Evolutionary conservation across 441 rosid species (phyloP), one percentile per base, ranked within the genome.

Genomic region (Pelargonium australe): DNA sequence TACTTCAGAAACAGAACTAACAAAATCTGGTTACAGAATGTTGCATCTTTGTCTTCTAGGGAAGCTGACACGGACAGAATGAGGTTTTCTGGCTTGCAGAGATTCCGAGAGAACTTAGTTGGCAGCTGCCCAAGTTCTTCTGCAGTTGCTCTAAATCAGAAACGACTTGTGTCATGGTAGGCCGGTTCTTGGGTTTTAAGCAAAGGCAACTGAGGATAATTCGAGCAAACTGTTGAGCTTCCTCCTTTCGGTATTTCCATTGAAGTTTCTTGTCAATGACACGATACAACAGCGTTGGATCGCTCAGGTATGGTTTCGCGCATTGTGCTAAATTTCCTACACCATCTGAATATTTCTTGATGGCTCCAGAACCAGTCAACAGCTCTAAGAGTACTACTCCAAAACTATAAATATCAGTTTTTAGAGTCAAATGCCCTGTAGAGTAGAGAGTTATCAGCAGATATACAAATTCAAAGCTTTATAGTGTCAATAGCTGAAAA

Each of bases 341-440:
- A n/a, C 76, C 73, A 47, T 72, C 67, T 1, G 74, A 12, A 25
- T 43, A 7, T 49, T 12, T 77, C 76, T 64, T 70, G 23, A 73
- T 68, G 49, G 82, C 79, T 41, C 64, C 69, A 45, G 57, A 49
- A 7, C 78, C 81, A 0, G 76, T 68, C 10, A 76, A 64, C 9
- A 78, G 68, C 71, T 83, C 82, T 5, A 75, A 66, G 2, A 72
- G 82, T 16, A 78, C 79, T 5, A 78, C 75, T 25, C 78, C 82
- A 6, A 78, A 76, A 65, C 79, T 76, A 64, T 69, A 77, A 6
- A 76, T 75, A 70, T 80, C 81, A n/a, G 77, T 68, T 72, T 74
- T 78, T 11, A 68, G 64, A 0, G 78, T 80, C 68, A 72, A 66
- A 65, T 43, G 77, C 25, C 82, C 78, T 80, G 78, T 40, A 37